These are phyloP conservation scores for Xylaria digitata DNA, from an alignment of 2,329 filamentous ascomycete genomes.

Conservation along the genomic window DNA sequence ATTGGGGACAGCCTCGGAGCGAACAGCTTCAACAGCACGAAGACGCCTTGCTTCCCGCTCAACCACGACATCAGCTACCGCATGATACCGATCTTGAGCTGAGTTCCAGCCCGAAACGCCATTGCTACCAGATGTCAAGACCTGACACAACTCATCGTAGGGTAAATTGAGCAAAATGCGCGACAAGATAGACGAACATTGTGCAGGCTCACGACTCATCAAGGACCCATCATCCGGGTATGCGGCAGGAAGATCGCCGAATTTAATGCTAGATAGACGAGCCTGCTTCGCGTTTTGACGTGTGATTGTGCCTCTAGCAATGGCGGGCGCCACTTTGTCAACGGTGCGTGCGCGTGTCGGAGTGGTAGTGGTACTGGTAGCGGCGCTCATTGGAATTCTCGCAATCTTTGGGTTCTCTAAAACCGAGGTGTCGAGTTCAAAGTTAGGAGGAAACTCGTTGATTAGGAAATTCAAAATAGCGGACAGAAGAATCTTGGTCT, in stretches of 20 bases:
- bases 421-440: constrained; percentile 65
- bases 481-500: constrained; percentile 65
- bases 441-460: constrained; percentile 68
- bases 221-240: constrained; percentile 49
- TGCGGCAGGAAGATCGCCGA: constrained; percentile 70
- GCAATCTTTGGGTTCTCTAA: constrained; percentile 53
- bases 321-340: constrained; percentile 51
- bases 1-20: constrained; percentile 51
- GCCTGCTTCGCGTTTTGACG: constrained; percentile 57
- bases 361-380: constrained; percentile 48
- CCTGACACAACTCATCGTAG: constrained; percentile 71
- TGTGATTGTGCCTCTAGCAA: constrained; percentile 54
- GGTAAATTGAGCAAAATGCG: constrained; percentile 77
- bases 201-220: constrained; percentile 47
- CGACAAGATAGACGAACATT: constrained; percentile 66
- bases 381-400: constrained; percentile 58
- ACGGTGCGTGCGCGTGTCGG: constrained; percentile 48
- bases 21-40: constrained; percentile 58
- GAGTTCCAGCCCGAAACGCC: constrained; percentile 64
- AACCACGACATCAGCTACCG: constrained; percentile 62
- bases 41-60: constrained; percentile 69
- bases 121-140: constrained; percentile 71
- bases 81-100: constrained; percentile 59
- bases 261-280: constrained; percentile 73
- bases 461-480: constrained; percentile 69